Evolutionary conservation across 2,329 filamentous ascomycete genomes (phyloP), one percentile per base, ranked within the genome.

Genomic region (Stemphylium vesicarium): DNA sequence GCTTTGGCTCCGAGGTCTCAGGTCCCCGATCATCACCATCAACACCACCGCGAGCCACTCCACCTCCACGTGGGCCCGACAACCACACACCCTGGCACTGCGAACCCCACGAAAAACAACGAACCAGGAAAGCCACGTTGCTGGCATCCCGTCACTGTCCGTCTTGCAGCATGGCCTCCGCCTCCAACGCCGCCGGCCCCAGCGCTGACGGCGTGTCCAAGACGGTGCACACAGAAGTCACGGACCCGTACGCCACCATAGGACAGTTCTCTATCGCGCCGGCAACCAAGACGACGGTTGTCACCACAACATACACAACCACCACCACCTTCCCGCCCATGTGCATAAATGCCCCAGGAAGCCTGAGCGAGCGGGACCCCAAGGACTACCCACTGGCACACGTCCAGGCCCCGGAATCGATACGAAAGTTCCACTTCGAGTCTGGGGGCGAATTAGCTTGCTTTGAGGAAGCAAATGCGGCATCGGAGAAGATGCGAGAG

Each of bases 241-340:
- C 70, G 36, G 72, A 75, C 22, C 64, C 69, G 9, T 75, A 70
- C 54, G 61, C 70, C 18, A 81, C 83, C 41, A 74, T 88, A 52
- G 85, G 82, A 39, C 84, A 85, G 67, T 81, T 88, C 55, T 85
- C 84, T 2, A 85, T 86, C 64, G 84, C 83, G 52, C 85, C 85
- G 26, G 82, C 85, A 13, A 88, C 85, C 11, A 83, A 85, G 67
- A 87, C 85, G 10, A 88, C 85, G 0, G 82, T 87, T 10, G 86
- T 96, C 59, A 96, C 93, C 1, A 97, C 94, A 0, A 97, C 93
- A 0, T 97, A 92, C 0, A 96, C 92, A 0, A 96, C 93, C 1
- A 92, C 88, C 75, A 82, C 91, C 77, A 76, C 81, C 13, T 96
- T 95, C 63, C 93, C 94, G 41, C 92, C 92, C n/a, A 81, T 97